These are phyloP conservation scores for Rhodotorula graminis DNA, from an alignment of 768 basidiomycete species.

Conservation along the genomic window DNA sequence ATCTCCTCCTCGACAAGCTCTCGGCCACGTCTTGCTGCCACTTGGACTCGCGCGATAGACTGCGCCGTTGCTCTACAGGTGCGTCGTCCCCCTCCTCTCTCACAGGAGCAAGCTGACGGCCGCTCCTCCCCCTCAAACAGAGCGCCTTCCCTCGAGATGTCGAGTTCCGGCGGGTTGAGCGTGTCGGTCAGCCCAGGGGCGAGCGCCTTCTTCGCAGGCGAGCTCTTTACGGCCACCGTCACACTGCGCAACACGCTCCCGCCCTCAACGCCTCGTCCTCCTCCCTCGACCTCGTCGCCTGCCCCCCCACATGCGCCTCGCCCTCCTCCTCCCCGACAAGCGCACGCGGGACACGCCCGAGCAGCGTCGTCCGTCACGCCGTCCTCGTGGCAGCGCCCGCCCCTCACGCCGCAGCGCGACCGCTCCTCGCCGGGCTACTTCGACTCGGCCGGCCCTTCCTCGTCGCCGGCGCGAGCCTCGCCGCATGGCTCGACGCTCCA, in stretches of 20 bases:
- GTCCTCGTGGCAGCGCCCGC: not conserved
- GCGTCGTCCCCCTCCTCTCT: too few species aligned
- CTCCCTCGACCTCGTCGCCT: not conserved
- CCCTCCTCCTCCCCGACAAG: slow-evolving; percentile 13
- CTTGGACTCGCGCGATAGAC: too few species aligned
- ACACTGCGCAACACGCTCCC: slow-evolving; percentile 78
- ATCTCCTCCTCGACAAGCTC: too few species aligned
- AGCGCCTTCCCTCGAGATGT: not conserved
- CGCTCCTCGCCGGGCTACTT: not conserved
- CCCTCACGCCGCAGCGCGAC: not conserved
- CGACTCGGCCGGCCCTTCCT: not conserved
- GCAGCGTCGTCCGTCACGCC: slow-evolving; percentile 3
- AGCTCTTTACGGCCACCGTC: slow-evolving; percentile 74
- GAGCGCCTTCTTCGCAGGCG: slow-evolving; percentile 89
- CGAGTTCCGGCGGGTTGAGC: slow-evolving; percentile 7
- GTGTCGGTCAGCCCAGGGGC: slow-evolving; percentile 60
- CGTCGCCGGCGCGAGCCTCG: not conserved
- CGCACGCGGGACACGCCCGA: slow-evolving; percentile 5
- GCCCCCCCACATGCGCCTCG: slow-evolving; percentile 7
- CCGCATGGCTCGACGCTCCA: not conserved
- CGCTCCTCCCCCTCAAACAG: not conserved
- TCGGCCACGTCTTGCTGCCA: too few species aligned
- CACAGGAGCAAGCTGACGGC: not conserved
- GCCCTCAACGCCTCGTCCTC: slow-evolving; percentile 51
- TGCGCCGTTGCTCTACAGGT: too few species aligned